Percentiles rank a stretch among this genome's conserved stretches.
These are phyloP conservation scores for Planoprotostelium fungivorum DNA, from an alignment of 78 protist species.

Conservation along the genomic window DNA sequence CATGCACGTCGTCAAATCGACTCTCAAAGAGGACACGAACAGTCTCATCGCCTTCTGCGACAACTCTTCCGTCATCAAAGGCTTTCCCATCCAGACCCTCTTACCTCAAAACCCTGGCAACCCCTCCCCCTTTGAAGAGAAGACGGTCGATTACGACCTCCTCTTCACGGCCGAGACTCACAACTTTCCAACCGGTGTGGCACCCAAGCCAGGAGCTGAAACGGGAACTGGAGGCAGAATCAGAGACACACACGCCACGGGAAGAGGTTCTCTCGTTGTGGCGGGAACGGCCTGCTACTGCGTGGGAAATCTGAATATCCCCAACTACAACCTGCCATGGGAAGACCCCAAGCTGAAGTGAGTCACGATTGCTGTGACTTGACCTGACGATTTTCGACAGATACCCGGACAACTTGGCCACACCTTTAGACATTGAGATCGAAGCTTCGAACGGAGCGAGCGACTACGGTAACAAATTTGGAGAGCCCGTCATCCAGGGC, in stretches of 20 bases:
- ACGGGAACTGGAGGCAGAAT: constrained; percentile 92
- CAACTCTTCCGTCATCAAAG: constrained; percentile 80
- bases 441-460: constrained; percentile 88
- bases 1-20: constrained; percentile 64
- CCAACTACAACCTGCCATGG: constrained; percentile 81
- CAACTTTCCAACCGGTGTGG: constrained; percentile 90
- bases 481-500: constrained; percentile 83
- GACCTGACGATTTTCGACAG: too few relatives aligned
- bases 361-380: background rate
- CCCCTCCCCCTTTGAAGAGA: background rate
- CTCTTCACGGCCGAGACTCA: constrained; percentile 94
- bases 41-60: constrained; percentile 83
- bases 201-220: constrained; percentile 91
- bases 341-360: constrained; percentile 25
- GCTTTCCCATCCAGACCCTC: constrained; percentile 6
- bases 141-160: constrained; percentile 26
- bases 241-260: constrained; percentile 85
- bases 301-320: constrained; percentile 75
- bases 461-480: constrained; percentile 89
- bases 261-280: constrained; percentile 74
- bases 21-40: constrained; percentile 45
- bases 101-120: background rate
- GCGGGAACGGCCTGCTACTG: constrained; percentile 84
- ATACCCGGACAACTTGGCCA: constrained; percentile 67
- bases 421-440: constrained; percentile 76